These are phyloP conservation scores for Xylariaceae sp. DNA, from an alignment of 2,329 filamentous ascomycete species.

Conservation along the genomic window DNA sequence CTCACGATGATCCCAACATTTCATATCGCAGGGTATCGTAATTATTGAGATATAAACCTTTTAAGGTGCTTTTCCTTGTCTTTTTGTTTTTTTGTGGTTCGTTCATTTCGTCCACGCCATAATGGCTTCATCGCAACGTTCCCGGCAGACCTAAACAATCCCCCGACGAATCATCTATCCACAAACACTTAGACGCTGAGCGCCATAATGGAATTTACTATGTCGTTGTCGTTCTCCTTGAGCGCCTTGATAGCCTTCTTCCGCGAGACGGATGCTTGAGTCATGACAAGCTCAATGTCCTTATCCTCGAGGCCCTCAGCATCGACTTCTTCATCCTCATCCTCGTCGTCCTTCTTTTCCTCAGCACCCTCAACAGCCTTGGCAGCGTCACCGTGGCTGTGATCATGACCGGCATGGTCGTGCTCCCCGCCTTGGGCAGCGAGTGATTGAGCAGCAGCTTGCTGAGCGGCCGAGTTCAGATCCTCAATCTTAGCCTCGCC, in stretches of 20 bases:
- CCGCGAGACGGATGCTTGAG: slow-evolving; percentile 90
- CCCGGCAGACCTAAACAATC: slow-evolving; percentile 12
- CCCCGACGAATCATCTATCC: not conserved
- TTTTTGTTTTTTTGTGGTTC: not conserved
- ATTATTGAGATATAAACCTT: slow-evolving; percentile 16
- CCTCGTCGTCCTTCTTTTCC: slow-evolving; percentile 72
- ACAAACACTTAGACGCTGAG: slow-evolving; percentile 64
- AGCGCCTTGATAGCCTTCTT: slow-evolving; percentile 99
- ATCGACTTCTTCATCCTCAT: slow-evolving; percentile 95
- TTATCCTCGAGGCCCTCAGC: slow-evolving; percentile 93
- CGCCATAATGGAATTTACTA: slow-evolving; percentile 99
- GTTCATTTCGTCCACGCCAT: slow-evolving; percentile 1
- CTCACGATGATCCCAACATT: slow-evolving; percentile 17
- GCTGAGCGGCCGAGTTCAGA: slow-evolving; percentile 96
- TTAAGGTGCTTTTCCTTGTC: not conserved
- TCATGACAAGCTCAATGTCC: slow-evolving; percentile 99
- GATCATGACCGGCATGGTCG: slow-evolving; percentile 58
- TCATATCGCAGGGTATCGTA: slow-evolving; percentile 27
- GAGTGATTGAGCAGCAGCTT: slow-evolving; percentile 91
- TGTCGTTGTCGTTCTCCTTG: slow-evolving; percentile 99
- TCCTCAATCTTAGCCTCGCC: slow-evolving; percentile 99
- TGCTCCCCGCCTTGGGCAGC: slow-evolving; percentile 65
- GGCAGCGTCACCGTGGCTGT: slow-evolving; percentile 66
- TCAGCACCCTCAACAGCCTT: slow-evolving; percentile 58
- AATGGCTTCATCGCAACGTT: slow-evolving; percentile 26